phyloP scores from a whole-genome alignment of 1,284 basidiomycete species.

The Rhizoctonia solani region DNA sequence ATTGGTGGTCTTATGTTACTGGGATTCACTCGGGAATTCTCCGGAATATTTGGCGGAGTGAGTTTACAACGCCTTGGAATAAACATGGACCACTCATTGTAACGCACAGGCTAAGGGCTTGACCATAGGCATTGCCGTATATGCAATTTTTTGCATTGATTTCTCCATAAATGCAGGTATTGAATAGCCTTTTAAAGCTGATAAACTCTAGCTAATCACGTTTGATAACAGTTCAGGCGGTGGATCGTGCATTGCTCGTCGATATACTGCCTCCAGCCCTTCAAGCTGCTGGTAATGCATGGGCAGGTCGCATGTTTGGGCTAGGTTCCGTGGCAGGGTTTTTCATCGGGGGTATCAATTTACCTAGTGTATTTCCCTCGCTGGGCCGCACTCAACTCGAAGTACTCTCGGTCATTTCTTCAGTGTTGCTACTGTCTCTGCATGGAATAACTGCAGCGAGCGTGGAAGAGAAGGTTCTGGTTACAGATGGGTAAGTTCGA shows the following conservation, averaged over 20 bases:
- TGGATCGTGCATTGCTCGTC: conserved; percentile 81
- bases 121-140: conserved; percentile 78
- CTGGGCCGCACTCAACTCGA: conserved; percentile 79
- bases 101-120: conserved; percentile 59
- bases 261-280: conserved; percentile 58
- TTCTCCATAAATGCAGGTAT: conserved; percentile 88
- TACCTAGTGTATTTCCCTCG: conserved; percentile 66
- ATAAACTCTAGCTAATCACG: conserved; percentile 24
- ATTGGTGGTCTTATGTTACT: conserved; percentile 77
- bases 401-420: conserved; percentile 59
- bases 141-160: conserved; percentile 89
- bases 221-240: conserved; percentile 64
- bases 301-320: conserved; percentile 89
- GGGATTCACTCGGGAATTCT: conserved; percentile 80
- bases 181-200: conserved; percentile 35
- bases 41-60: conserved; percentile 58
- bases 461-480: conserved; percentile 78
- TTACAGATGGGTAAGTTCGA: conserved; percentile 43
- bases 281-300: conserved; percentile 76
- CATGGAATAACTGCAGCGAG: conserved; percentile 44
- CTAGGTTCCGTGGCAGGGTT: conserved; percentile 83
- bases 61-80: background rate
- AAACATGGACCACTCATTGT: background rate
- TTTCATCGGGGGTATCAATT: conserved; percentile 78
- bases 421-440: conserved; percentile 48